Base-by-base conservation (phyloP, 805 yeast species). In the Starmera pachycereana region DNA sequence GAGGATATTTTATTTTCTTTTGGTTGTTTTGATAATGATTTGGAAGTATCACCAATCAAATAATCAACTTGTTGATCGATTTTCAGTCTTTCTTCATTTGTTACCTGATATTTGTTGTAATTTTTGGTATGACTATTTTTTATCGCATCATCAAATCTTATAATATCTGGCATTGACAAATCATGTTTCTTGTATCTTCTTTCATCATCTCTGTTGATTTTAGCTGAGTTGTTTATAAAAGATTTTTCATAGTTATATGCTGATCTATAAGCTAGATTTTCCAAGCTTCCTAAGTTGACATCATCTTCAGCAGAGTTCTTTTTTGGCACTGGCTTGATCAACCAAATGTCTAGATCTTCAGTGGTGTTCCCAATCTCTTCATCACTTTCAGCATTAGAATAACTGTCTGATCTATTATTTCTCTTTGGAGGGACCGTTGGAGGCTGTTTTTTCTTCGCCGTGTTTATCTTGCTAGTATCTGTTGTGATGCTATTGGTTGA, bases 151-250 rank as follows among this genome's bases (percentile, higher is more conserved):
- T 54, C 58, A 40, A 54, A 54, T 18, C 49, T 46, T 22, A 53
- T 40, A 6, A 54, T 47, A 3, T 52, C 51, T 2, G 50, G 51
- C 7, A 50, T 40, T 13, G 27, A 22, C 5, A 44, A 42, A 6
- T 40, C 42, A 13, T 44, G 34, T 14, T 43, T 45, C 30, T 44
- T 44, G 18, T 44, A 40, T 2, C 42, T 22, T 22, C 27, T 22
- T 22, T 22, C 11, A 28, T 35, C 31, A 14, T 41, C 32, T 27
- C 33, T 19, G 22, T 13, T 14, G 29, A 14, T 19, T 8, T 7
- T 29, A 11, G 11, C 13, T 62, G 80, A 86, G 64, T 80, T 87
- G 38, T 68, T 76, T 57, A 79, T 76, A 66, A 88, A 81, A 12
- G 57, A 54, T 29, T 63, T 59, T 9, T 65, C 63, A 8, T 57